A percentile compares a stretch with the other conserved stretches of the same genome.
These are phyloP conservation scores for Podospora pseudocomata DNA, from an alignment of 495 filamentous ascomycete genomes.

Conservation along the genomic window DNA sequence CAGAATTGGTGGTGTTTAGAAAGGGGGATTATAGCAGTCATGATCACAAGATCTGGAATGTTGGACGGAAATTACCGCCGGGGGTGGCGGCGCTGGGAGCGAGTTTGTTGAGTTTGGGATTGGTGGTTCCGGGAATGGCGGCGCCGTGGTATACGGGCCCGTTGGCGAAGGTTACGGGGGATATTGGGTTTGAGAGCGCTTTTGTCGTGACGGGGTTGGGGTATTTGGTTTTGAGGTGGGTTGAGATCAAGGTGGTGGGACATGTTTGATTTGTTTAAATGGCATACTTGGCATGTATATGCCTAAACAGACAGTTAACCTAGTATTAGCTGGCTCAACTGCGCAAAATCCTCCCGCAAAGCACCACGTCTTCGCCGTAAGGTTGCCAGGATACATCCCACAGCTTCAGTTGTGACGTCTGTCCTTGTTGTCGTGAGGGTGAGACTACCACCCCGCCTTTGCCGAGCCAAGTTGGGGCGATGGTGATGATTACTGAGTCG, in stretches of 20 bases:
- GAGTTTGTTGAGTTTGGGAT: slow-evolving; percentile 34
- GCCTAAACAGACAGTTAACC: background rate
- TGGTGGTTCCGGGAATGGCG: slow-evolving; percentile 50
- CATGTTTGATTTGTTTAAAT: background rate
- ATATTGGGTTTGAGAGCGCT: slow-evolving; percentile 54
- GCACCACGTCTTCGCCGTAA: slow-evolving; percentile 73
- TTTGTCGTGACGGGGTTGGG: slow-evolving; percentile 45
- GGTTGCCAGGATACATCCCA: slow-evolving; percentile 66
- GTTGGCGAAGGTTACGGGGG: slow-evolving; percentile 48
- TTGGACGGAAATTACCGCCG: slow-evolving; percentile 41
- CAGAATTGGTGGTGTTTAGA: slow-evolving; percentile 48
- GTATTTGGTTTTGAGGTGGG: slow-evolving; percentile 42
- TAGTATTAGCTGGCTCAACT: background rate
- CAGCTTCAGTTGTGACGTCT: slow-evolving; percentile 56
- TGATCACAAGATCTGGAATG: slow-evolving; percentile 46
- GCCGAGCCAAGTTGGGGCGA: slow-evolving; percentile 82
- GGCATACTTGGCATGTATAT: background rate
- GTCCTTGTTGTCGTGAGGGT: slow-evolving; percentile 51
- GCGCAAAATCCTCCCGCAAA: slow-evolving; percentile 58
- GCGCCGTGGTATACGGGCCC: slow-evolving; percentile 53
- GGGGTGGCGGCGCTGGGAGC: slow-evolving; percentile 43
- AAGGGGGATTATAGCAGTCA: slow-evolving; percentile 37
- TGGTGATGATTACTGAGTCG: slow-evolving; percentile 72
- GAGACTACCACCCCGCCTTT: slow-evolving; percentile 70
- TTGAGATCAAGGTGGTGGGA: slow-evolving; percentile 35